Percentiles rank a stretch among this genome's conserved stretches.
Conservation (phyloP, 768 basidiomycete species). For the Clavaria fumosa region DNA sequence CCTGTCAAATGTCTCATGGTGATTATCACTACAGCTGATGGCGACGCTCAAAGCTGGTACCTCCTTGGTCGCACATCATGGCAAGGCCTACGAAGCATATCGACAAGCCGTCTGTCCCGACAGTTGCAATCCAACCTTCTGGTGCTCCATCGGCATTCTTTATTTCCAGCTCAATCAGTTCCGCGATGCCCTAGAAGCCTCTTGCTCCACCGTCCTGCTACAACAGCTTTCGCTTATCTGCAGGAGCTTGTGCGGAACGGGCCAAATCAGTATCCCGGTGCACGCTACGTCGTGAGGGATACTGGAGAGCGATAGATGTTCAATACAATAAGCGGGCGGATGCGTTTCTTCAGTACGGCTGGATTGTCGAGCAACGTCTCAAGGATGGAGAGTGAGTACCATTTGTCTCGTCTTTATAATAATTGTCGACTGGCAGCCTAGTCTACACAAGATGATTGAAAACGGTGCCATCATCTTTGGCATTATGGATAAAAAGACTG, state of each 20-base stretch:
- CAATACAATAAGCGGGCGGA: slow-evolving; percentile 94
- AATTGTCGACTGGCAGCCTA: slow-evolving; percentile 99
- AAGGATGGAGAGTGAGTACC: slow-evolving; percentile 88
- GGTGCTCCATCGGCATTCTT: no score
- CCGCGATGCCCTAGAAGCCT: no score
- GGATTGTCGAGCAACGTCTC: slow-evolving; percentile 95
- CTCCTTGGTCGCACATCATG: no score
- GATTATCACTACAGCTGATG: no score
- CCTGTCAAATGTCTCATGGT: no score
- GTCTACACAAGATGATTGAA: slow-evolving; percentile 93
- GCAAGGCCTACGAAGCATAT: no score
- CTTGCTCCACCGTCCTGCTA: no score
- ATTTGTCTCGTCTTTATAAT: slow-evolving; percentile 51
- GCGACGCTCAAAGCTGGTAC: no score
- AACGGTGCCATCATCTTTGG: slow-evolving; percentile 94
- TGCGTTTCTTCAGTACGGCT: slow-evolving; percentile 91
- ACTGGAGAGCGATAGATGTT: slow-evolving; percentile 96
- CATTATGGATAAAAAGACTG: slow-evolving; percentile 96
- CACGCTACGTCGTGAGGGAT: slow-evolving; percentile 91
- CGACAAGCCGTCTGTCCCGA: no score
- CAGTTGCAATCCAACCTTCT: no score
- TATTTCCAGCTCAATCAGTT: no score
- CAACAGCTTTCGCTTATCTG: no score
- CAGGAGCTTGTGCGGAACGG: slow-evolving; percentile 94
- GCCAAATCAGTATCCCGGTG: slow-evolving; percentile 88